Conservation (phyloP, 495 filamentous ascomycete genomes). For the Podospora anserina region DNA sequence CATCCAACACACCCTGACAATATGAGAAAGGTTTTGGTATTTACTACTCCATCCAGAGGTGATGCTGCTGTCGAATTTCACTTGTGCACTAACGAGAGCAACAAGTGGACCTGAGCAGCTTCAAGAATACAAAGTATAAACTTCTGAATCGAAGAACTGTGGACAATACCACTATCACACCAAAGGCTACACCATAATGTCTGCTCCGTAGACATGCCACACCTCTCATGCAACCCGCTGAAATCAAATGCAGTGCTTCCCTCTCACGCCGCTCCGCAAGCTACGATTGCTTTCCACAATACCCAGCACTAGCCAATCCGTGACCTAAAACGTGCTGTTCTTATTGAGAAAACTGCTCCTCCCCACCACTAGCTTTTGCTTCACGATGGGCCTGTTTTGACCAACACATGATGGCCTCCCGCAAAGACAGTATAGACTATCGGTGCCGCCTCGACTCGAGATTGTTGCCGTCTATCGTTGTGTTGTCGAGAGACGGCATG, state of each 20-base stretch:
- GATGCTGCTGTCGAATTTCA: neutral
- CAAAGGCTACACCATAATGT: constrained; percentile 3
- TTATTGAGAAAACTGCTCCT: neutral
- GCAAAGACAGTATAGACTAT: neutral
- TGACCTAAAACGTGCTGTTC: neutral
- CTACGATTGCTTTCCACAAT: constrained; percentile 4
- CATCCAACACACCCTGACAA: no score
- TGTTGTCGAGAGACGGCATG: neutral
- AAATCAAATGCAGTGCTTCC: neutral
- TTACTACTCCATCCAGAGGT: neutral
- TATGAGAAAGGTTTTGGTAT: neutral
- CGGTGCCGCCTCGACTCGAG: neutral
- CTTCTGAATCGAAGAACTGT: neutral
- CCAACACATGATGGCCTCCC: neutral
- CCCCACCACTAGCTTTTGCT: neutral
- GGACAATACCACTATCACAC: neutral
- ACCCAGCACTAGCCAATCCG: neutral
- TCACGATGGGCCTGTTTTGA: neutral
- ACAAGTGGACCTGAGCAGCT: neutral
- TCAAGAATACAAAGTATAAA: neutral
- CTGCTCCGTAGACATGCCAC: neutral
- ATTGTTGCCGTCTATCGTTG: neutral
- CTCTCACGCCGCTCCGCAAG: neutral
- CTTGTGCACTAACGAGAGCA: neutral
- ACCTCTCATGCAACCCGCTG: neutral